Evolutionary conservation across 176 grass and related monocot genomes (phyloP).

Genomic region (Aegilops sharonensis): DNA sequence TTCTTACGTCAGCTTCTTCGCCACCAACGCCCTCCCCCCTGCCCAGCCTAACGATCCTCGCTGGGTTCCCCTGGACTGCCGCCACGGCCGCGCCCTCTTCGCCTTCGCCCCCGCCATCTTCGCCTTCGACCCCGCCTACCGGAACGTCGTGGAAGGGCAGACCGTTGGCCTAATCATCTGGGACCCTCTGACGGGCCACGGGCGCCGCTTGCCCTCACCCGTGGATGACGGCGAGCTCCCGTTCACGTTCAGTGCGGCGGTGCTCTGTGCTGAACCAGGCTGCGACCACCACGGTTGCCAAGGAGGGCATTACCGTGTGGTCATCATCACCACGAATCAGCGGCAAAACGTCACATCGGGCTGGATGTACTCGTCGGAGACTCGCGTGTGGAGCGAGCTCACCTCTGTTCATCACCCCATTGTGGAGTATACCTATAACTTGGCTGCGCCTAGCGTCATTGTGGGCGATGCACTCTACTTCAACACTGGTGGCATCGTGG

Average conservation of each 20-base stretch:
- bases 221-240: not conserved
- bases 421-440: not conserved
- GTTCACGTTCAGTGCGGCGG: not conserved
- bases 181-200: not conserved
- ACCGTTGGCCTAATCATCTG: not conserved
- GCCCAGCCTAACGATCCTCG: not conserved
- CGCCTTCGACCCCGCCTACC: not conserved
- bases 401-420: not conserved
- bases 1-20: not conserved
- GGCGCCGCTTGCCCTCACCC: not conserved
- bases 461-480: not conserved
- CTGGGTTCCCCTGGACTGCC: not conserved
- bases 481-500: not conserved
- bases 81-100: not conserved
- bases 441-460: not conserved
- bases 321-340: not conserved
- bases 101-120: too few relatives aligned
- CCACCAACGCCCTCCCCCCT: not conserved
- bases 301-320: not conserved
- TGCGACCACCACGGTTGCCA: not conserved
- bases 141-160: not conserved
- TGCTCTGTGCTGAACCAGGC: not conserved
- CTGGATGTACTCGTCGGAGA: not conserved
- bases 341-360: not conserved
- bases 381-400: rapidly evolving